Evolutionary conservation across 2,329 filamentous ascomycete genomes (phyloP).

Genomic region (Rhexocercosporidium sp.): DNA sequence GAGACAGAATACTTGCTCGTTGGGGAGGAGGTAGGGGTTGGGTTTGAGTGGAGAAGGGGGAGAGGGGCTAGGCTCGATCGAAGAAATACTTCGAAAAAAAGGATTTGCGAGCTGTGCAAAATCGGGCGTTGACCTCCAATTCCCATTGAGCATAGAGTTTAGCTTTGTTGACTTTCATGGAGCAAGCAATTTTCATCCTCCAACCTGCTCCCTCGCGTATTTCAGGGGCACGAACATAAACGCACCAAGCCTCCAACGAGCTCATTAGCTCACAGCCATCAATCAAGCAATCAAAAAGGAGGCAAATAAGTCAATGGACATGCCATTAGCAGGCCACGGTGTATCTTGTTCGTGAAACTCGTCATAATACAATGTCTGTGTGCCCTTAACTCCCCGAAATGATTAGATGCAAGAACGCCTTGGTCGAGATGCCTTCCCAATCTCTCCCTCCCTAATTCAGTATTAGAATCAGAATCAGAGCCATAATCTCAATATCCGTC

Average conservation of each 20-base stretch:
- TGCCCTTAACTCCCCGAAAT: neutral
- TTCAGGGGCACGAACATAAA: no score
- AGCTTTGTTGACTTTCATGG: no score
- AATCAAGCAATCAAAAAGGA: neutral
- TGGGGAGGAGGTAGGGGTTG: neutral
- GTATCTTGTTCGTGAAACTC: conserved; percentile 3
- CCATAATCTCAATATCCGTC: neutral
- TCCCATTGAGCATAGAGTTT: no score
- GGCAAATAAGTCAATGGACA: neutral
- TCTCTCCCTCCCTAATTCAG: neutral
- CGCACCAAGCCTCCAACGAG: no score
- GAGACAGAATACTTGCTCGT: conserved; percentile 21
- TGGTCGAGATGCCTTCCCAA: neutral
- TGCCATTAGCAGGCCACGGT: neutral
- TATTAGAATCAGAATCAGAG: neutral
- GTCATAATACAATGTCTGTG: conserved; percentile 1
- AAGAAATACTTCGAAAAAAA: no score
- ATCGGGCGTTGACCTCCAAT: no score
- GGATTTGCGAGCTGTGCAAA: no score
- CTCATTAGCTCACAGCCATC: no score
- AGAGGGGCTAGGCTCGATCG: neutral
- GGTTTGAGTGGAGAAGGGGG: neutral
- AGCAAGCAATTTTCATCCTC: no score
- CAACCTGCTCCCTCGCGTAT: no score
- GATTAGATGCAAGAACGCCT: conserved; percentile 2